Evolutionary conservation across 768 basidiomycete genomes (phyloP).

Genomic region (Russula brevipes): DNA sequence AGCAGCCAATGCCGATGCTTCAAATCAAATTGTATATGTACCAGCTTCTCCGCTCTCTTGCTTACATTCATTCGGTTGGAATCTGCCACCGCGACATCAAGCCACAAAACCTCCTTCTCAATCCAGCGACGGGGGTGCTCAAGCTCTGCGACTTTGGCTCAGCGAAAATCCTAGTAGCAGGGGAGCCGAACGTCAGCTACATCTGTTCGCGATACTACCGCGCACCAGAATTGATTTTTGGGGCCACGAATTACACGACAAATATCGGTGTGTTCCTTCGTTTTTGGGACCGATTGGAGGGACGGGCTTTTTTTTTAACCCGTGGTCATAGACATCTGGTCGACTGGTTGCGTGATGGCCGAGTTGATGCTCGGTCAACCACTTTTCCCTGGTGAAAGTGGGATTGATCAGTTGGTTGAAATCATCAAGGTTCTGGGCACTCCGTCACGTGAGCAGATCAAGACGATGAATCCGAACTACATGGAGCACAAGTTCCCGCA

Average conservation of each 20-base stretch:
- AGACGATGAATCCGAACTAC: slow-evolving; percentile 99
- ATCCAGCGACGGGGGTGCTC: slow-evolving; percentile 93
- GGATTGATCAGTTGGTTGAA: slow-evolving; percentile 98
- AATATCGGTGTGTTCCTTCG: slow-evolving; percentile 77
- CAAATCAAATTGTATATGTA: slow-evolving; percentile 99
- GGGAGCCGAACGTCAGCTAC: slow-evolving; percentile 98
- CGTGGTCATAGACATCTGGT: slow-evolving; percentile 81
- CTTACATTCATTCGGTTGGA: slow-evolving; percentile 99
- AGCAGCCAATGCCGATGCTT: slow-evolving; percentile 99
- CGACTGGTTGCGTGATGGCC: slow-evolving; percentile 99
- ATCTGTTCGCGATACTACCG: slow-evolving; percentile 99
- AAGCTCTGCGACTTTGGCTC: slow-evolving; percentile 99
- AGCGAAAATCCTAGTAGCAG: slow-evolving; percentile 95
- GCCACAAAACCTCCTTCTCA: slow-evolving; percentile 96
- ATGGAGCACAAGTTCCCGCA: slow-evolving; percentile 99
- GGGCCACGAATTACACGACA: slow-evolving; percentile 99
- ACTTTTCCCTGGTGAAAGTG: slow-evolving; percentile 97
- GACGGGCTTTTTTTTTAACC: neutral
- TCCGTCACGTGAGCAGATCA: slow-evolving; percentile 98
- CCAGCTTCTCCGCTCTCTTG: slow-evolving; percentile 94
- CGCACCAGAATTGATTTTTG: slow-evolving; percentile 98
- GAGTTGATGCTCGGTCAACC: slow-evolving; percentile 99
- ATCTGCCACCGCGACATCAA: slow-evolving; percentile 99
- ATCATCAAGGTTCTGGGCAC: slow-evolving; percentile 99
- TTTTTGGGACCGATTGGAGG: neutral